Conservation (phyloP, 805 yeast species). For the Maudiozyma bulderi region DNA sequence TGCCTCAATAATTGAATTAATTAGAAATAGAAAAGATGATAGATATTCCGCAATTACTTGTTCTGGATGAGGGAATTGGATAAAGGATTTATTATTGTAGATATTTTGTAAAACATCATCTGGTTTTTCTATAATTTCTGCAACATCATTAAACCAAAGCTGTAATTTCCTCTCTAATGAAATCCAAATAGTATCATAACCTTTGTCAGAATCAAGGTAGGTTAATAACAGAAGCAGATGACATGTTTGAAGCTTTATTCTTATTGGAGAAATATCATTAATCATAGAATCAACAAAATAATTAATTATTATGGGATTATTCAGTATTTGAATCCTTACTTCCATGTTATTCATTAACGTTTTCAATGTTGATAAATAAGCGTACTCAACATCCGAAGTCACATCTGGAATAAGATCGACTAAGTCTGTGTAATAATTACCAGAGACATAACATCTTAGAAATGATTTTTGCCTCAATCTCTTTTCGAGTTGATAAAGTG, state of each 20-base stretch:
- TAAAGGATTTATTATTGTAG: not conserved
- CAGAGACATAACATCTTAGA: conserved; percentile 11
- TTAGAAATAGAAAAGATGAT: conserved; percentile 56
- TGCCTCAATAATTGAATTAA: conserved; percentile 52
- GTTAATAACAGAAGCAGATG: conserved; percentile 21
- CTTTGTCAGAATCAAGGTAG: conserved; percentile 19
- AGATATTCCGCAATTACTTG: conserved; percentile 44
- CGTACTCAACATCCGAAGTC: conserved; percentile 7
- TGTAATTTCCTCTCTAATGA: conserved; percentile 5
- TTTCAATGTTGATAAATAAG: conserved; percentile 22
- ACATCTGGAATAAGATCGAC: conserved; percentile 5
- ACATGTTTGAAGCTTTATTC: conserved; percentile 14
- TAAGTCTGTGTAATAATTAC: conserved; percentile 9
- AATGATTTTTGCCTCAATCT: conserved; percentile 16
- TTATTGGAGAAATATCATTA: conserved; percentile 8
- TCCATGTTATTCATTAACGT: conserved; percentile 16
- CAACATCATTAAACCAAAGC: conserved; percentile 8
- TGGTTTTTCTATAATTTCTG: conserved; percentile 3
- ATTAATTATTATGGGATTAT: conserved; percentile 7
- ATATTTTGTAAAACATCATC: not conserved
- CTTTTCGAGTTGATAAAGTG: conserved; percentile 21
- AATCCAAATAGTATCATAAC: conserved; percentile 15
- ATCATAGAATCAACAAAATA: conserved; percentile 13
- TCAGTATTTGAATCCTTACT: conserved; percentile 11
- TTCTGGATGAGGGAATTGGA: conserved; percentile 12